Percentiles rank a stretch among this genome's conserved stretches.
Evolutionary conservation across 352 stramenopile genomes (phyloP).

Genomic region (Globisporangium recalcitrans): DNA sequence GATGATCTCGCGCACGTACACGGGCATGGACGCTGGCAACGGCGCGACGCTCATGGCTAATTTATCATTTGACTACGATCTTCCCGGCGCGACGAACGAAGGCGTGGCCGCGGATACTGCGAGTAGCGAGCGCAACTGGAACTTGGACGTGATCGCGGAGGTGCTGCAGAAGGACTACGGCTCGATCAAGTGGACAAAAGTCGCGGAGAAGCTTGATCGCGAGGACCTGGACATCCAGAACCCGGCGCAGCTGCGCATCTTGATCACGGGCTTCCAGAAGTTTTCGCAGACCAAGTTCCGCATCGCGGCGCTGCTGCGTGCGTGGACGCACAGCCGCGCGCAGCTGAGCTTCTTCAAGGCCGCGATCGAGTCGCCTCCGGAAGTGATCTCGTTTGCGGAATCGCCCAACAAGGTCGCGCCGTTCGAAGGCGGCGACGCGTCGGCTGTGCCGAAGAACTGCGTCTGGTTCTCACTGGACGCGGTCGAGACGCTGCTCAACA

Average conservation of each 20-base stretch:
- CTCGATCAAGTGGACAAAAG: constrained; percentile 85
- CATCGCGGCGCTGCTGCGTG: constrained; percentile 57
- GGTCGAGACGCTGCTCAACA: constrained; percentile 71
- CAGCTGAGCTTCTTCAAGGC: constrained; percentile 76
- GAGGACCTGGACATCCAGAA: constrained; percentile 67
- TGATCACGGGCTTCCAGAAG: constrained; percentile 76
- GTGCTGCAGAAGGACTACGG: constrained; percentile 81
- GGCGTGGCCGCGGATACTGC: constrained; percentile 24
- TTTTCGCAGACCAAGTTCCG: constrained; percentile 82
- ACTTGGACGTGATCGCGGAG: constrained; percentile 82
- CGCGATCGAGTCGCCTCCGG: constrained; percentile 70
- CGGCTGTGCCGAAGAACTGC: constrained; percentile 77
- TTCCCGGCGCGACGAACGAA: constrained; percentile 21
- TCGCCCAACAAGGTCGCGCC: constrained; percentile 75
- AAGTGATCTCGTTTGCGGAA: constrained; percentile 78
- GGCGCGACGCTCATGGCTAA: constrained; percentile 76
- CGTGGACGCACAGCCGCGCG: constrained; percentile 75
- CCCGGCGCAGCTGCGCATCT: constrained; percentile 53
- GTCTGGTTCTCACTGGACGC: constrained; percentile 85
- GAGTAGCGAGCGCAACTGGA: constrained; percentile 33
- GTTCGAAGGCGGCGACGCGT: constrained; percentile 85
- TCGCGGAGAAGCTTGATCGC: constrained; percentile 80
- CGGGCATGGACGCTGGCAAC: constrained; percentile 53
- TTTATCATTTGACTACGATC: constrained; percentile 74
- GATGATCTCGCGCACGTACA: constrained; percentile 84